A percentile compares a stretch with the other conserved stretches of the same genome.
Evolutionary conservation across 2,329 filamentous ascomycete genomes (phyloP).

Genomic region (Alternaria sp.): DNA sequence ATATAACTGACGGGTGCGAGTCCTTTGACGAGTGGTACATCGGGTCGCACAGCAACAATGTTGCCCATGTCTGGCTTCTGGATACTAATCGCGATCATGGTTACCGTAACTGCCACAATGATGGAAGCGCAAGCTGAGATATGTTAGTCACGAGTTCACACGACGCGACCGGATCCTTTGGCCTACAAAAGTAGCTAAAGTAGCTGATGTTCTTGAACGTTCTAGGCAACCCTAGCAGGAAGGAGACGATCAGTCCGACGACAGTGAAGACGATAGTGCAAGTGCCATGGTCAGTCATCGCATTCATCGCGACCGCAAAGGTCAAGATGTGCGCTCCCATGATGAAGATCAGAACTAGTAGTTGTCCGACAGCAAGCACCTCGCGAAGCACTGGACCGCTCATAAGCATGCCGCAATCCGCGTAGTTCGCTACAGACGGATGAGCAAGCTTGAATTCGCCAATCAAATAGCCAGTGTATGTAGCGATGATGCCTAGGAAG

Average conservation of each 20-base stretch:
- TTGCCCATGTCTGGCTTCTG: conserved; percentile 49
- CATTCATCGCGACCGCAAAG: conserved; percentile 72
- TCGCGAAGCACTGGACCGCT: conserved; percentile 67
- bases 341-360: conserved; percentile 71
- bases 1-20: conserved; percentile 38
- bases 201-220: conserved; percentile 69
- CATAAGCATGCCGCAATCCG: conserved; percentile 70
- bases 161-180: neutral
- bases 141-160: conserved; percentile 18
- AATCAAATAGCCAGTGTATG: conserved; percentile 67
- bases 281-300: conserved; percentile 65
- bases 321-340: conserved; percentile 75
- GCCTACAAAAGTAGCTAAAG: conserved; percentile 65
- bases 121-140: conserved; percentile 67
- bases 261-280: conserved; percentile 71
- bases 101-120: conserved; percentile 67
- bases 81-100: conserved; percentile 70
- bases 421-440: conserved; percentile 69
- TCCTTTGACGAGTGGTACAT: conserved; percentile 31
- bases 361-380: conserved; percentile 66
- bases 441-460: conserved; percentile 64
- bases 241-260: conserved; percentile 65
- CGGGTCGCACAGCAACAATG: conserved; percentile 30
- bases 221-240: conserved; percentile 65
- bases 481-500: conserved; percentile 60